Base-by-base conservation (phyloP, 2,329 filamentous ascomycete genomes). In the Aspergillus ochraceoroseus region DNA sequence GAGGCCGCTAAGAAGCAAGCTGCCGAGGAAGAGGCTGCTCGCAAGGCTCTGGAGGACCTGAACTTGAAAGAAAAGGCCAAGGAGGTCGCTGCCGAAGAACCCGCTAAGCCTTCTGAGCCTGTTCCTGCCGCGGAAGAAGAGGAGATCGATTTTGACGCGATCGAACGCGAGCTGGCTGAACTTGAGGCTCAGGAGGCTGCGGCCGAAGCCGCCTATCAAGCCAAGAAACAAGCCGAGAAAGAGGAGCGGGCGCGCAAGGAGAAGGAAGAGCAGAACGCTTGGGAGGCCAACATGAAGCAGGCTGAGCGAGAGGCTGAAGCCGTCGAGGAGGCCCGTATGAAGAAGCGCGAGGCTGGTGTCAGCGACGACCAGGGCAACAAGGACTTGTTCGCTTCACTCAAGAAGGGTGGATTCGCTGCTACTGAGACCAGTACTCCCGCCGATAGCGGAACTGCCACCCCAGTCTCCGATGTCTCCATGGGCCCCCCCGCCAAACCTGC, bases 191-290 rank as follows among this genome's bases (percentile, higher is more conserved):
- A 69, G 53, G 70, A 73, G 47, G 58, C 58, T 22, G 67, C 65
- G 5, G 61, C 58, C 3, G 70, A 73, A 46, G 66, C 63, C 31
- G 66, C 63, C 9, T 73, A 73, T 52, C 57, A 86, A 61, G 82
- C 85, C 61, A 84, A 85, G 66, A 89, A 88, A 65, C 78, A 85
- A 56, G 82, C 80, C n/a, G 81, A 87, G 61, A 86, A 86, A 64
- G 70, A 70, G 46, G 69, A 67, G 47, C 57, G 59, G 23, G 67
- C 59, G 17, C 65, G 66, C 46, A 70, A 70, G 51, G 67, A 70
- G 46, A 64, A 66, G 32, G 69, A 72, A 39, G 69, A 70, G 26
- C 62, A 48, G 9, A 67, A 67, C 25, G 56, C 61, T 34, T 70
- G 65, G 18, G 66, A 71, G 40, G 62, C 62, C 38, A 71, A 67